Evolutionary conservation across 1,139 yeast species (phyloP), one percentile per base, ranked within the genome.

Genomic region (Candida tetrigidarum): DNA sequence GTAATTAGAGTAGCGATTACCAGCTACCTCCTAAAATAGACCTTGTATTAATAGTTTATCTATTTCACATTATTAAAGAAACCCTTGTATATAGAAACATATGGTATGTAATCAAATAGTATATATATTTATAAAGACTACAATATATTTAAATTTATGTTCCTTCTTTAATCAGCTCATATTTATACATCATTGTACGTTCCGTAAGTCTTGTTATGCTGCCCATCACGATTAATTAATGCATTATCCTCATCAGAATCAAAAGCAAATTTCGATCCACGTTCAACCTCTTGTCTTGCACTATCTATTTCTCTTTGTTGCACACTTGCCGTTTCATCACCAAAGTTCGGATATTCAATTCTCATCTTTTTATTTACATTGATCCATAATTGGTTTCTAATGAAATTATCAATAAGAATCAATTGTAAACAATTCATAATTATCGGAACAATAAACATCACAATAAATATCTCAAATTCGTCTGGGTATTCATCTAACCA

Each of bases 381-480:
- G 42, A 55, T 51, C 55, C 69, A 60, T 42, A 64, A 50, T 45
- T 71, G 75, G 51, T 70, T 68, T 62, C 87, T 90, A 55, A 93
- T 91, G 49, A 93, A 86, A 56, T 87, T 87, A 62, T 93, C 99
- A 37, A 93, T 83, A 52, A 93, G 79, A 41, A 88, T 79, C 59
- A 90, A 86, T 67, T 93, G 98, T 54, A 93, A 73, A 50, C 95
- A 83, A 63, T 93, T 92, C 86, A 93, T 81, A 15, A 84, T 64
- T 2, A 86, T 72, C 1, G 95, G 95, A 50, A 86, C 84, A 2
- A 90, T 78, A 60, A 92, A 81, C 83, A 92, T 86, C 37, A 93
- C 96, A 53, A 93, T 79, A 41, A 87, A 83, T 7, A 92, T 88
- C 62, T 92, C 96, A 39, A 90, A 66, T 52, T 86, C 83, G 26